Percentiles rank a stretch among this genome's conserved stretches.
Evolutionary conservation across 192 early-diverging fungal genomes (phyloP).

Genomic region (Linnemannia elongata): DNA sequence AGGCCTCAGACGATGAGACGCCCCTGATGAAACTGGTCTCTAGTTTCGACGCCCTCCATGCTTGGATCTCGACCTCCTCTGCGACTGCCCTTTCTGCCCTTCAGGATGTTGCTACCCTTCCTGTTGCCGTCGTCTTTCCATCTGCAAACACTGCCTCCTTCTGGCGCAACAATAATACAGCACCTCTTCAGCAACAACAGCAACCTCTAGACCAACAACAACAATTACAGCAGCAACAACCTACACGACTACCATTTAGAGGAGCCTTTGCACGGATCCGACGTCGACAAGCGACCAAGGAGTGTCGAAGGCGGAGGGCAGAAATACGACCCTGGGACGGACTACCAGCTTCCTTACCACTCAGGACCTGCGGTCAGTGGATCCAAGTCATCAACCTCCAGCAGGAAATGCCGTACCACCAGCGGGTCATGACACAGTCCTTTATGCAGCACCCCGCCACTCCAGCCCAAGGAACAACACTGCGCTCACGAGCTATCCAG

Average conservation of each 20-base stretch:
- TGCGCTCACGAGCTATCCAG: neutral
- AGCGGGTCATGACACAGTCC: constrained; percentile 21
- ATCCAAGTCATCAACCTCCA: constrained; percentile 53
- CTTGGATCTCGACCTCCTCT: neutral
- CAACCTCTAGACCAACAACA: neutral
- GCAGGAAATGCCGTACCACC: constrained; percentile 30
- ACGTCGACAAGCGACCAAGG: constrained; percentile 2
- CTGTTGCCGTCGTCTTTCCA: constrained; percentile 1
- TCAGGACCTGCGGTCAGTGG: constrained; percentile 42
- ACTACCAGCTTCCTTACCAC: constrained; percentile 23
- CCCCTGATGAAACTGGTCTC: constrained; percentile 39
- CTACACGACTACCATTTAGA: neutral
- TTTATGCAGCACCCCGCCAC: constrained; percentile 2
- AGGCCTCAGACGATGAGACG: constrained; percentile 39
- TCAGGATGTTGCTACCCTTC: neutral
- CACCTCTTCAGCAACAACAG: neutral
- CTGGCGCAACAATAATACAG: neutral
- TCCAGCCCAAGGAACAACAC: neutral
- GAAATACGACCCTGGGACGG: constrained; percentile 28
- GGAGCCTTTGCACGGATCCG: constrained; percentile 17
- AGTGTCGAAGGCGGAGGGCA: constrained; percentile 10
- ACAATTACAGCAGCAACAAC: neutral
- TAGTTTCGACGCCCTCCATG: constrained; percentile 14
- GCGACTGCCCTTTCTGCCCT: neutral
- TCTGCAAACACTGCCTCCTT: neutral